Conservation (phyloP, 2,329 filamentous ascomycete genomes). For the Fusarium stilboides region DNA sequence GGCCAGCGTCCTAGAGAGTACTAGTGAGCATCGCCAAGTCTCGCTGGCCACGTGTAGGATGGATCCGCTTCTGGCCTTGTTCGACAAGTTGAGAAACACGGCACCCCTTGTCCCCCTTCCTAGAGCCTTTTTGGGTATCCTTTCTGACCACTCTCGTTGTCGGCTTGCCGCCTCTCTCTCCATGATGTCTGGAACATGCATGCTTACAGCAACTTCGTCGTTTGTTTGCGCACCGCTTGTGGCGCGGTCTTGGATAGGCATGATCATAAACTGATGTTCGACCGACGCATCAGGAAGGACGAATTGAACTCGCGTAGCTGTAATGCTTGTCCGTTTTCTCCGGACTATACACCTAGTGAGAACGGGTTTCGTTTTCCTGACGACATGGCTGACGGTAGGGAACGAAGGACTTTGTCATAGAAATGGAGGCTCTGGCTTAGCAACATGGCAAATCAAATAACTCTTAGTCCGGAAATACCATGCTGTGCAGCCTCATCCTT, state of each 20-base stretch:
- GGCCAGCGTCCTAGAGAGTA: conserved; percentile 25
- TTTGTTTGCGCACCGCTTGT: conserved; percentile 27
- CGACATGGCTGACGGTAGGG: conserved; percentile 19
- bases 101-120: conserved; percentile 33
- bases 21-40: conserved; percentile 33
- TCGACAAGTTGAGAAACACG: conserved; percentile 44
- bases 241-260: conserved; percentile 4
- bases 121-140: conserved; percentile 35
- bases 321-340: neutral
- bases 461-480: neutral
- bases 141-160: conserved; percentile 32
- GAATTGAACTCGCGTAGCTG: neutral
- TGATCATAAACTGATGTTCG: conserved; percentile 6
- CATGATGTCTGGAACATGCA: conserved; percentile 22
- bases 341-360: neutral
- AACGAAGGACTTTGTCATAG: neutral
- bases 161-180: conserved; percentile 21
- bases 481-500: neutral
- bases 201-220: conserved; percentile 19
- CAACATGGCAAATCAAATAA: neutral
- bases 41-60: conserved; percentile 48
- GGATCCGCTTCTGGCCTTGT: conserved; percentile 45
- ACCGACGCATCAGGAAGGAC: neutral
- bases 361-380: conserved; percentile 15
- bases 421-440: neutral